A percentile compares a stretch with the other conserved stretches of the same genome.
These are phyloP conservation scores for Discostella stelligera DNA, from an alignment of 352 stramenopile species.

Conservation along the genomic window DNA sequence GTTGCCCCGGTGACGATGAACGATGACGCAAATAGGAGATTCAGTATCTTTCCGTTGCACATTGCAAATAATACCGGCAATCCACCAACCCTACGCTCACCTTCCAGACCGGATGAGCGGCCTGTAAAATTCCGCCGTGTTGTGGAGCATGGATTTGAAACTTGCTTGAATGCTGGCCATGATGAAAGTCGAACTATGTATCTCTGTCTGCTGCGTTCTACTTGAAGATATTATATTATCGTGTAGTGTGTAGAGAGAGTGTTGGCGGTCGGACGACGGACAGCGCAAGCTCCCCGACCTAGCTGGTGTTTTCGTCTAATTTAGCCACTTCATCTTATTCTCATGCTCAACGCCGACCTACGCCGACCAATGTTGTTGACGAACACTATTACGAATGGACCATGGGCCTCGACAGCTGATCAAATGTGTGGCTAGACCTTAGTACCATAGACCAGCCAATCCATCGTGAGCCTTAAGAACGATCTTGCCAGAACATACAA, in stretches of 20 bases:
- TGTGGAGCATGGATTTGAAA: slow-evolving; percentile 28
- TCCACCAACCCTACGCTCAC: slow-evolving; percentile 18
- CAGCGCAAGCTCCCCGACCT: background rate
- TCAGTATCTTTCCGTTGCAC: background rate
- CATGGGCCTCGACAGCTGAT: too few relatives aligned
- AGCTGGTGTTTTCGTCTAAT: background rate
- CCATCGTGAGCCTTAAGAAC: too few relatives aligned
- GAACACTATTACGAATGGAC: too few relatives aligned
- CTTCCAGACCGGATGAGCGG: slow-evolving; percentile 53
- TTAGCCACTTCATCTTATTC: too few relatives aligned
- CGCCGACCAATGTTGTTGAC: too few relatives aligned
- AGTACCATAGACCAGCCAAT: too few relatives aligned
- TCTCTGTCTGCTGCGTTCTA: too few relatives aligned
- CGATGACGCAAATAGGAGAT: background rate
- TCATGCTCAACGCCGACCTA: too few relatives aligned
- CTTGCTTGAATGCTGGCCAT: slow-evolving; percentile 33
- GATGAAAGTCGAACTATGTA: too few relatives aligned
- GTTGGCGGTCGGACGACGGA: background rate
- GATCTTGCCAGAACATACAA: background rate
- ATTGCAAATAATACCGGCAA: background rate
- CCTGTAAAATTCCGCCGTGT: slow-evolving; percentile 48
- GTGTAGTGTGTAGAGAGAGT: too few relatives aligned
- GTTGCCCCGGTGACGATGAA: background rate
- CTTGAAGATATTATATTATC: too few relatives aligned
- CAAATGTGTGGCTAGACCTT: too few relatives aligned